Percentiles rank a stretch among this genome's conserved stretches.
phyloP scores from a whole-genome alignment of 2,329 filamentous ascomycete genomes.

The Trichoderma koningiopsis region DNA sequence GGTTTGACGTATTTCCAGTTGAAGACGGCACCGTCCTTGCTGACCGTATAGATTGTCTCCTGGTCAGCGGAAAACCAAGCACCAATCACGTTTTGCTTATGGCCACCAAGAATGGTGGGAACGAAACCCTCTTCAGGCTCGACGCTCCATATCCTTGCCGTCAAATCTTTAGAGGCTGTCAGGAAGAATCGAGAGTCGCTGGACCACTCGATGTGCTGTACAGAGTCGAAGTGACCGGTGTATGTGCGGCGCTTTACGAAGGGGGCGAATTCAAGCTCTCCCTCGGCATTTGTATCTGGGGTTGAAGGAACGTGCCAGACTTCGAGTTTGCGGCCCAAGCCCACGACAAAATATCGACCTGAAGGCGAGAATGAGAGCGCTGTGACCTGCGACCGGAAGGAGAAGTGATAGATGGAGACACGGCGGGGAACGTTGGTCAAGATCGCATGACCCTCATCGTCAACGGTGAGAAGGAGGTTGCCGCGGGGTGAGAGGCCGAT shows the following conservation, averaged over 20 bases:
- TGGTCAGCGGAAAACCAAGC: conserved; percentile 97
- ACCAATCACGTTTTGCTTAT: conserved; percentile 86
- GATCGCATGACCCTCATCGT: conserved; percentile 92
- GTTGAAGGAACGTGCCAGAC: conserved; percentile 95
- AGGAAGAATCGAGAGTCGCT: conserved; percentile 94
- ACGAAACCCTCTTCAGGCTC: conserved; percentile 83
- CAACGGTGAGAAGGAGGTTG: conserved; percentile 88
- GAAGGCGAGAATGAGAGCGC: conserved; percentile 89
- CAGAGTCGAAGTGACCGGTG: conserved; percentile 83
- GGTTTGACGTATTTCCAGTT: conserved; percentile 81
- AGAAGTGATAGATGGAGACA: conserved; percentile 90
- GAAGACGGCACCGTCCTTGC: conserved; percentile 96
- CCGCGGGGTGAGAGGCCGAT: conserved; percentile 87
- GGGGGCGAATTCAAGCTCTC: conserved; percentile 90
- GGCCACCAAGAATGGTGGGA: conserved; percentile 86
- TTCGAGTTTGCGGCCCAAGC: conserved; percentile 82
- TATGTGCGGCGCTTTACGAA: conserved; percentile 88
- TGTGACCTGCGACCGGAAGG: conserved; percentile 82
- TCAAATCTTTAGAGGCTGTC: conserved; percentile 88
- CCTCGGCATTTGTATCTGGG: conserved; percentile 75
- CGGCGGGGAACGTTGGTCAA: conserved; percentile 86
- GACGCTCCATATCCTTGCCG: conserved; percentile 91
- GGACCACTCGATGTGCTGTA: conserved; percentile 91
- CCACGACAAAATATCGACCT: conserved; percentile 87
- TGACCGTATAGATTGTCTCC: conserved; percentile 93